phyloP scores from a whole-genome alignment of 768 basidiomycete genomes.

The Mycena alexandri region DNA sequence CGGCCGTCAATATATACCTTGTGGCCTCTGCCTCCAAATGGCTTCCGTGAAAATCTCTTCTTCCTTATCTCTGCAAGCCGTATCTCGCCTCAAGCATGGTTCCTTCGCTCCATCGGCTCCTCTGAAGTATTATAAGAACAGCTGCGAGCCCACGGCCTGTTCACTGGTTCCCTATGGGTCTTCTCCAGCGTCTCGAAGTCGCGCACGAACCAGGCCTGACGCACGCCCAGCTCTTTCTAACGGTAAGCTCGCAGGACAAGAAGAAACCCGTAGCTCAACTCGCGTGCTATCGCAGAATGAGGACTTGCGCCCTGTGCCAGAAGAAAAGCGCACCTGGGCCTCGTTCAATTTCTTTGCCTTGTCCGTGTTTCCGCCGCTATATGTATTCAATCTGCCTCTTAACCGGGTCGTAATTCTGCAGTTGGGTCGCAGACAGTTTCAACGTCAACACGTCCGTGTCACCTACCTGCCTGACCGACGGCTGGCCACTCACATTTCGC shows the following conservation, averaged over 20 bases:
- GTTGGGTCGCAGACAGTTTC: conserved; percentile 87
- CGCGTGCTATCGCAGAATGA: too few relatives aligned
- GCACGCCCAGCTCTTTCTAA: conserved; percentile 68
- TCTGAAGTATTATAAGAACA: conserved; percentile 12
- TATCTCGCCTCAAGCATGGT: too few relatives aligned
- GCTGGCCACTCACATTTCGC: not conserved
- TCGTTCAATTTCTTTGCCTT: conserved; percentile 76
- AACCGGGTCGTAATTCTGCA: conserved; percentile 40
- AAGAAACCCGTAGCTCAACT: too few relatives aligned
- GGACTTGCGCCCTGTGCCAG: conserved; percentile 77
- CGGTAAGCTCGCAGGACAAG: conserved; percentile 55
- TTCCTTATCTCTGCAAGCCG: conserved; percentile 26
- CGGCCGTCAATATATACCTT: not conserved
- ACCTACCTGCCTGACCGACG: conserved; percentile 1
- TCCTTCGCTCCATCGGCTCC: conserved; percentile 20
- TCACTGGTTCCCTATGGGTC: conserved; percentile 42
- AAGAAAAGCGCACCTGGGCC: conserved; percentile 75
- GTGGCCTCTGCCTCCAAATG: not conserved
- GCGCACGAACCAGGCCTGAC: conserved; percentile 65
- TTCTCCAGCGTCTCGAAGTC: conserved; percentile 63
- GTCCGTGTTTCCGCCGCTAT: conserved; percentile 50
- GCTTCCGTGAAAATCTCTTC: not conserved
- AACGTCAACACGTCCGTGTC: conserved; percentile 77
- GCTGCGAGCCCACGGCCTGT: not conserved
- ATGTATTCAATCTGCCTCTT: not conserved